Evolutionary conservation across 2,329 filamentous ascomycete genomes (phyloP), one percentile per base, ranked within the genome.

Genomic region (Hypoxylon sp.): DNA sequence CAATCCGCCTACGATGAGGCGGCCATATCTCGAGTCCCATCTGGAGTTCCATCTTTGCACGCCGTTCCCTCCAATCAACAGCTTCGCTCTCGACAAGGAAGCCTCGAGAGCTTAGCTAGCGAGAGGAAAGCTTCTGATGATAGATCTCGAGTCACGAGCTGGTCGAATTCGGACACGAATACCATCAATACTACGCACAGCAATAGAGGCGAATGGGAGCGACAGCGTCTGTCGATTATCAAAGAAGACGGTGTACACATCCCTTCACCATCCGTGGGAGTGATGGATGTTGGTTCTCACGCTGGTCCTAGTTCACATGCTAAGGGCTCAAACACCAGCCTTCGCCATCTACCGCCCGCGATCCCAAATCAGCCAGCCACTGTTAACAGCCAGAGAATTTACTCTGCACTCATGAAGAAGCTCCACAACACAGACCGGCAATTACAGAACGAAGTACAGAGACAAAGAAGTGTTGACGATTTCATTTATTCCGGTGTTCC

Each of bases 81-180:
- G 57, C 72, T 85, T 46, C 79, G 77, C 52, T 87, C 86, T 6
- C 81, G 82, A 34, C 79, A 83, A 68, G 86, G 85, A 1, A 88
- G 87, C 64, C 68, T 87, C 4, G 84, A 84, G 62, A 87, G 82
- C 62, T 67, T 84, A 2, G 69, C 68, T 20, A 81, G 77, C 55
- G 79, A 80, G 5, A 75, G 74, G 41, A 76, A 76, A 52, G 71
- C 70, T 1, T 79, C 76, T 13, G 83, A 85, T 39, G 83, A 87
- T 19, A 85, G 80, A 67, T 90, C 88, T n/a, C 79, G 89, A 20
- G 86, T 91, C 52, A 91, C 89, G 1, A 93, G 90, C 74, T 92
- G 90, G 90, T 85, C 85, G 4, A 86, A 87, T 64, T 91, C 89
- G 0, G 86, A 85, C 1, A 80, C 82, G 1, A 83, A 83, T 59